A percentile compares a stretch with the other conserved stretches of the same genome.
These are phyloP conservation scores for Pelargonium fulgidum DNA, from an alignment of 441 rosid species.

Conservation along the genomic window DNA sequence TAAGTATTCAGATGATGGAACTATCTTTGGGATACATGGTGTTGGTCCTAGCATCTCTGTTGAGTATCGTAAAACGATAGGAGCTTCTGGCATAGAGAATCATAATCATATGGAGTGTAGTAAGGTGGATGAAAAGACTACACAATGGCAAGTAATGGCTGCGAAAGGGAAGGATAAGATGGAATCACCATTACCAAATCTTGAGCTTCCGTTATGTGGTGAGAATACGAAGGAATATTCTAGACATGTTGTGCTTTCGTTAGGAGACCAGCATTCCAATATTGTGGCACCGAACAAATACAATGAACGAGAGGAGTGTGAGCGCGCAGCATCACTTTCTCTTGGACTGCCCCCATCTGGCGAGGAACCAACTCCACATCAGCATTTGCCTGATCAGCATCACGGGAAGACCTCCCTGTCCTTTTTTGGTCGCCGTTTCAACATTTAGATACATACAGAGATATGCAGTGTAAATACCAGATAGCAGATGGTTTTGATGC, in stretches of 20 bases:
- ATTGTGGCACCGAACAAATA: not conserved
- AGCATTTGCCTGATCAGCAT: not conserved
- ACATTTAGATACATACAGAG: not conserved
- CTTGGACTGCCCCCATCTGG: not conserved
- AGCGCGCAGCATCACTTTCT: not conserved
- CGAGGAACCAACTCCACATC: not conserved
- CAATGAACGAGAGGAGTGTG: not conserved
- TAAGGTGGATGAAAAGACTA: not conserved
- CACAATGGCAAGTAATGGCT: not conserved
- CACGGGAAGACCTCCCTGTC: not conserved
- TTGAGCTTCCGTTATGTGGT: not conserved
- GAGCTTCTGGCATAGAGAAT: not conserved
- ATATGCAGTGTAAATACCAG: not conserved
- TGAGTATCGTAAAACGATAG: not conserved
- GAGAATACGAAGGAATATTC: constrained; percentile 4
- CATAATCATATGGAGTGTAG: not conserved
- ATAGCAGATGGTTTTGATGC: not conserved
- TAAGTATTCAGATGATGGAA: not conserved
- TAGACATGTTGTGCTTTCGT: constrained; percentile 23
- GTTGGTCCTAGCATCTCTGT: not conserved
- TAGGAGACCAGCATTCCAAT: constrained; percentile 10
- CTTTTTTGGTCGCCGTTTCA: constrained; percentile 1
- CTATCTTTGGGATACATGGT: not conserved
- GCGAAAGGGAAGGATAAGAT: constrained; percentile 3
- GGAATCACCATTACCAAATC: constrained; percentile 4